Percentiles rank a stretch among this genome's conserved stretches.
phyloP scores from a whole-genome alignment of 1,139 yeast genomes.

The Pichia sp. region DNA sequence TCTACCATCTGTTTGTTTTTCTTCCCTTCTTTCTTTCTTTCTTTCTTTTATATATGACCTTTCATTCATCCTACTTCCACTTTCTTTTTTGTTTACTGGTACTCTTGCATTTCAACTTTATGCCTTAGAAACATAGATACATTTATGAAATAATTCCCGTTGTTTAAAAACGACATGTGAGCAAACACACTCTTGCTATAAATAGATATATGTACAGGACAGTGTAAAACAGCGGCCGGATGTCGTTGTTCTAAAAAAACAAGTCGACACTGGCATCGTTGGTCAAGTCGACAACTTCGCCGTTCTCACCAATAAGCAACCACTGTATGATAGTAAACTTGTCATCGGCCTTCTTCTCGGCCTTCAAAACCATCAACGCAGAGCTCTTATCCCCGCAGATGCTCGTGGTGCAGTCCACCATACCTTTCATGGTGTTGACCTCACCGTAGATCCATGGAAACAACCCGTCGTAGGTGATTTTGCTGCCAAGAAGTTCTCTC shows the following conservation, averaged over 20 bases:
- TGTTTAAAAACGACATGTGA: no score
- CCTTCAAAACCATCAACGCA: slow-evolving; percentile 55
- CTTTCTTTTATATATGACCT: neutral
- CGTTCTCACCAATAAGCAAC: slow-evolving; percentile 45
- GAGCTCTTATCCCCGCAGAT: slow-evolving; percentile 58
- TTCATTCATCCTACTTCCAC: neutral
- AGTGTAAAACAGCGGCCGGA: neutral
- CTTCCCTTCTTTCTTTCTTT: neutral
- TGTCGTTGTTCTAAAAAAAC: slow-evolving; percentile 8
- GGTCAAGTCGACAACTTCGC: slow-evolving; percentile 45
- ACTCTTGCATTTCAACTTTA: neutral
- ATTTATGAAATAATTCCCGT: neutral
- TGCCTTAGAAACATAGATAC: neutral
- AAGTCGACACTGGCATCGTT: slow-evolving; percentile 45
- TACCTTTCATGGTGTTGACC: slow-evolving; percentile 77
- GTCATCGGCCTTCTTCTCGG: slow-evolving; percentile 51
- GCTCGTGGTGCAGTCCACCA: slow-evolving; percentile 65
- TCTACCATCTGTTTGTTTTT: no score
- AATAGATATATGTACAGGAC: slow-evolving; percentile 9
- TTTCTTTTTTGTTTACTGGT: neutral
- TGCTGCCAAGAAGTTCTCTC: slow-evolving; percentile 60
- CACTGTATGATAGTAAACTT: slow-evolving; percentile 62
- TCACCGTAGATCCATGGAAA: slow-evolving; percentile 91
- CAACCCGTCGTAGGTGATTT: slow-evolving; percentile 62
- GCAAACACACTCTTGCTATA: no score